Evolutionary conservation across 805 yeast species (phyloP).

Genomic region (Kluyveromyces lactis): DNA sequence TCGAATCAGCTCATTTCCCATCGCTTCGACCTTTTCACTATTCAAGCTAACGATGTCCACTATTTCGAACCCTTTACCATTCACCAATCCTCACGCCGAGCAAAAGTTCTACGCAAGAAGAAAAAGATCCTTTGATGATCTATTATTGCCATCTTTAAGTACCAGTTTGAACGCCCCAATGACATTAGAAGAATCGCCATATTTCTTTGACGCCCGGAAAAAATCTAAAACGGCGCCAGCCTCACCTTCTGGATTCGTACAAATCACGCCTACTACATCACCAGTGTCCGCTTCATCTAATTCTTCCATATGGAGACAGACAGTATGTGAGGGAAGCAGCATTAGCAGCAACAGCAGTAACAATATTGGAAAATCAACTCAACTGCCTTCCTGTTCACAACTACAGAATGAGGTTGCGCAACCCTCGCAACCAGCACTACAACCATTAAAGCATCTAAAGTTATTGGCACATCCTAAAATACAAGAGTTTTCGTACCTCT

Average conservation of each 20-base stretch:
- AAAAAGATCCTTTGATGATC: constrained; percentile 17
- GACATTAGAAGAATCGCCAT: constrained; percentile 5
- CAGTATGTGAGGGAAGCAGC: too few species aligned
- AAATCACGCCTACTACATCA: constrained; percentile 20
- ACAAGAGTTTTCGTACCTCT: constrained; percentile 24
- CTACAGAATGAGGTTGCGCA: neutral
- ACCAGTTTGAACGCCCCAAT: neutral
- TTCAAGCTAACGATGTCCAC: constrained; percentile 7
- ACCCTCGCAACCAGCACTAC: constrained; percentile 13
- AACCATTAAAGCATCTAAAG: constrained; percentile 27
- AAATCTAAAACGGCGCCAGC: constrained; percentile 28
- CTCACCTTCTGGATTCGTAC: constrained; percentile 15
- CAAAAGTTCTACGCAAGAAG: constrained; percentile 7
- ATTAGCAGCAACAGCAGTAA: neutral
- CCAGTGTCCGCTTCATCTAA: constrained; percentile 6
- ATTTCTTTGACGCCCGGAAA: constrained; percentile 7
- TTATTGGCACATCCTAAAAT: constrained; percentile 23
- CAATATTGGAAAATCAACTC: neutral
- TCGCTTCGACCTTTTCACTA: too few species aligned
- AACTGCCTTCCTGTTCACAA: neutral
- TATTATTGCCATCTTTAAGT: constrained; percentile 13
- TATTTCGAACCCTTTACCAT: constrained; percentile 2
- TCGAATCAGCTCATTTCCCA: too few species aligned
- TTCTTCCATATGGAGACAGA: neutral
- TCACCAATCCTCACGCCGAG: constrained; percentile 5